Conservation (phyloP, 2,329 filamentous ascomycete genomes). For the Aspergillus thermomutatus region DNA sequence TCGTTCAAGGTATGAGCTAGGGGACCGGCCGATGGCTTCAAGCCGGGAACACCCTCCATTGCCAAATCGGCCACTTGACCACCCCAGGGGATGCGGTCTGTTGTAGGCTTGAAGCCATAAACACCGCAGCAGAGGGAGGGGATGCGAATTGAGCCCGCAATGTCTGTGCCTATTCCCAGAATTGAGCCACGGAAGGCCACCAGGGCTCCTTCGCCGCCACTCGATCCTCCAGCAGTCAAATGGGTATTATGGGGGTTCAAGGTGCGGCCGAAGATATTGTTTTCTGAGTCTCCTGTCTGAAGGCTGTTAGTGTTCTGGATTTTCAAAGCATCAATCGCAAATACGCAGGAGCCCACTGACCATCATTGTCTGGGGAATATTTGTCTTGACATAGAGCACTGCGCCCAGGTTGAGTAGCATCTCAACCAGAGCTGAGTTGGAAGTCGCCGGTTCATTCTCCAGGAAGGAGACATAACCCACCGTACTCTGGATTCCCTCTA, state of each 20-base stretch:
- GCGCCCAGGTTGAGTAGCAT: constrained; percentile 26
- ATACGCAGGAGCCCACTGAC: constrained; percentile 6
- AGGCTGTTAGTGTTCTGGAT: too few relatives aligned
- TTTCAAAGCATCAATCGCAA: neutral
- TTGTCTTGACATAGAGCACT: constrained; percentile 33
- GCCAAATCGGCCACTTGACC: constrained; percentile 17
- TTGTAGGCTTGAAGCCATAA: constrained; percentile 37
- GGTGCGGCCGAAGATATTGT: constrained; percentile 27
- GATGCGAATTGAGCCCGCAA: constrained; percentile 37
- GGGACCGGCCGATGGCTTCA: constrained; percentile 12
- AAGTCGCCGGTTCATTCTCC: constrained; percentile 6
- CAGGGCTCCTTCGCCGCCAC: constrained; percentile 35
- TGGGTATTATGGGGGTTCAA: constrained; percentile 27
- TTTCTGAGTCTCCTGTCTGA: constrained; percentile 27
- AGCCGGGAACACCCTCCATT: constrained; percentile 6
- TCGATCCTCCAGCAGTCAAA: constrained; percentile 27
- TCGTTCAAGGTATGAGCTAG: constrained; percentile 13
- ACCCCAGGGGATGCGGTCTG: constrained; percentile 28
- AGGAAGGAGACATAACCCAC: constrained; percentile 17
- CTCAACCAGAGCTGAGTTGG: constrained; percentile 21
- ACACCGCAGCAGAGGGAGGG: constrained; percentile 33
- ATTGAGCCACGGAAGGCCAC: constrained; percentile 35
- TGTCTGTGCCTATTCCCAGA: constrained; percentile 35
- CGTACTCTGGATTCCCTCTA: constrained; percentile 15
- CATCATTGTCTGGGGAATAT: constrained; percentile 33